Base-by-base conservation (phyloP, 2,329 filamentous ascomycete species). In the Colletotrichum tabaci region DNA sequence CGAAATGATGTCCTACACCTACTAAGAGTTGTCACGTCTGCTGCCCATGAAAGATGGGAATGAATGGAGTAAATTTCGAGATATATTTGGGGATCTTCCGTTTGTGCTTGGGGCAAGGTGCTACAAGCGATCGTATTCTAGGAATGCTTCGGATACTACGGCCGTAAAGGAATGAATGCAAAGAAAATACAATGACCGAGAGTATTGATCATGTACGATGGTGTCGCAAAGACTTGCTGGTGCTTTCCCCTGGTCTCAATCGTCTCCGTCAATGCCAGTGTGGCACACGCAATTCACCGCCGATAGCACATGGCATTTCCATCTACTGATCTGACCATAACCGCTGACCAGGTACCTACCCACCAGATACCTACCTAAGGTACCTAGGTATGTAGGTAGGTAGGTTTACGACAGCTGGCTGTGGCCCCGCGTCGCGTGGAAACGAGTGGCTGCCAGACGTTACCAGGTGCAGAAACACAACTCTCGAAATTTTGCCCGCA, bases 401-500 rank as follows among this genome's bases (percentile, higher is more conserved):
- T 38, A 38, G 35, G 35, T 38, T 38, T 38, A 46, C 3, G 6
- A 35, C 64, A 61, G 49, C 42, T 70, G 55, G 60, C 21, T 10
- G 55, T 61, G 66, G 66, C 70, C 55, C 66, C 61, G 56, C 61
- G 60, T n/a, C 53, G 61, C 66, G 52, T 46, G 47, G 53, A 66
- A 72, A 70, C 71, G 66, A 73, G 50, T 57, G 50, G 46, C 12
- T 35, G 26, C 9, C 71, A 56, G 49, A 50, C 38, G 67, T 5
- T 12, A 35, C 53, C 71, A 73, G 68, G 16, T 64, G 69, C 23
- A 47, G 52, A 72, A 40, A 15, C 67, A 52, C 47, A 62, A 47
- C 30, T 55, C 42, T 63, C 42, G 69, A 72, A 72, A 67, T 73
- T 73, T 73, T 74, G 73, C 73, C 73, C 73, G 71, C 67, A 72